phyloP scores from a whole-genome alignment of 2,329 filamentous ascomycete genomes.

The Verticillium albo-atrum region DNA sequence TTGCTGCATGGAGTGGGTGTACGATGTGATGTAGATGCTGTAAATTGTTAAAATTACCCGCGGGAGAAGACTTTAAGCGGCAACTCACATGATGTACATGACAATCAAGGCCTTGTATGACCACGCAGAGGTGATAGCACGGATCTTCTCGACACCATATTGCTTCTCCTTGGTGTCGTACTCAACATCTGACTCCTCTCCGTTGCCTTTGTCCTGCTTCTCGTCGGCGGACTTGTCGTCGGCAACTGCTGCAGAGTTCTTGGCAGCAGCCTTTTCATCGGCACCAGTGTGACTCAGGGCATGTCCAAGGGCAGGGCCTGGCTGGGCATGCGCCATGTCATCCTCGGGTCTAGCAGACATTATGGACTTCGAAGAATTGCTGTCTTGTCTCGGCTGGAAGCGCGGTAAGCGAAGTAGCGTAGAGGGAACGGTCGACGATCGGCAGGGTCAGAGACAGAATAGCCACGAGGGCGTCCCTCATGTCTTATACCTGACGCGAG shows the following conservation, averaged over 20 bases:
- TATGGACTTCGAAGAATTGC: not conserved
- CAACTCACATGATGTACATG: constrained; percentile 35
- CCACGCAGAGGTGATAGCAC: constrained; percentile 36
- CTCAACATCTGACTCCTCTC: constrained; percentile 8
- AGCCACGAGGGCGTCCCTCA: not conserved
- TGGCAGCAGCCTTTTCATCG: constrained; percentile 6
- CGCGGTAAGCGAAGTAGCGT: not conserved
- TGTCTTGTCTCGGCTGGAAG: not conserved
- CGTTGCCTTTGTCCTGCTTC: not conserved
- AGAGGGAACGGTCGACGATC: not conserved
- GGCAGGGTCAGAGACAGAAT: not conserved
- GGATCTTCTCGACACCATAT: constrained; percentile 32
- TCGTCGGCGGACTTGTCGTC: not conserved
- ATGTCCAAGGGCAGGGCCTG: not conserved
- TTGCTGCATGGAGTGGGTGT: constrained; percentile 30
- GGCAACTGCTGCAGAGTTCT: constrained; percentile 6
- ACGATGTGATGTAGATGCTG: constrained; percentile 34
- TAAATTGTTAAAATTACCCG: too few species aligned
- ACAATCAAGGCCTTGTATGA: constrained; percentile 28
- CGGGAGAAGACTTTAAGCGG: too few species aligned
- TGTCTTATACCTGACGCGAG: not conserved
- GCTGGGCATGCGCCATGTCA: not conserved
- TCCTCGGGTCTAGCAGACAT: not conserved
- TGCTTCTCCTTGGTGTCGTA: constrained; percentile 24
- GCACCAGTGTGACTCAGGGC: not conserved